phyloP scores from a whole-genome alignment of 2,329 filamentous ascomycete species.

The Huntiella bhutanensis region DNA sequence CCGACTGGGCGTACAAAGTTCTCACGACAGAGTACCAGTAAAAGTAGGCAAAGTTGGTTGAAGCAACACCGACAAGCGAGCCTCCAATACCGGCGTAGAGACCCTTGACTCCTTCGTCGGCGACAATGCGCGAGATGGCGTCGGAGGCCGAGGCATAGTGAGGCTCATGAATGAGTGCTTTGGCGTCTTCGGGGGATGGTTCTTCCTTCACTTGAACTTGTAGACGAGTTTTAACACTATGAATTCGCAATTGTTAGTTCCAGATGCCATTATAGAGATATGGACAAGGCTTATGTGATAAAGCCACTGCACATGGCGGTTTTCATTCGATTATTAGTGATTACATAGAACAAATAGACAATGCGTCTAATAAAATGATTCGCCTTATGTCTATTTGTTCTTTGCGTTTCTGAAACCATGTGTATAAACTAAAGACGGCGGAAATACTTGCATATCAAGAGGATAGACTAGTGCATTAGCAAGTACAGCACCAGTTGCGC shows the following conservation, averaged over 20 bases:
- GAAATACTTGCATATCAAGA: slow-evolving; percentile 63
- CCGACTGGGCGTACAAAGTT: slow-evolving; percentile 51
- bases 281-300: too few species aligned
- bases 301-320: too few species aligned
- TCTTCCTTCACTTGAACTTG: slow-evolving; percentile 58
- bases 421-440: neutral
- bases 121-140: slow-evolving; percentile 67
- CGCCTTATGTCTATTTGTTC: neutral
- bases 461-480: slow-evolving; percentile 94
- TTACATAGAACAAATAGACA: too few species aligned
- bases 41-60: slow-evolving; percentile 98
- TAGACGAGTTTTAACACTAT: slow-evolving; percentile 82
- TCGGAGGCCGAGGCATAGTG: slow-evolving; percentile 82
- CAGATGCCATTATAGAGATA: too few species aligned
- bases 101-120: slow-evolving; percentile 60
- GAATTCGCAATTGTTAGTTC: neutral
- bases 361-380: too few species aligned
- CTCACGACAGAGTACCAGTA: slow-evolving; percentile 95
- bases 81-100: slow-evolving; percentile 82
- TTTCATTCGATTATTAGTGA: too few species aligned
- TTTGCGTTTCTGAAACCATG: neutral
- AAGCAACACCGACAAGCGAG: slow-evolving; percentile 76
- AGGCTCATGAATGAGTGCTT: slow-evolving; percentile 25
- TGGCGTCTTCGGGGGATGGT: slow-evolving; percentile 24
- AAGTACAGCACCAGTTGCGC: slow-evolving; percentile 78